Conservation (phyloP, 257 asterid species). For the Galeopsis tetrahit region DNA sequence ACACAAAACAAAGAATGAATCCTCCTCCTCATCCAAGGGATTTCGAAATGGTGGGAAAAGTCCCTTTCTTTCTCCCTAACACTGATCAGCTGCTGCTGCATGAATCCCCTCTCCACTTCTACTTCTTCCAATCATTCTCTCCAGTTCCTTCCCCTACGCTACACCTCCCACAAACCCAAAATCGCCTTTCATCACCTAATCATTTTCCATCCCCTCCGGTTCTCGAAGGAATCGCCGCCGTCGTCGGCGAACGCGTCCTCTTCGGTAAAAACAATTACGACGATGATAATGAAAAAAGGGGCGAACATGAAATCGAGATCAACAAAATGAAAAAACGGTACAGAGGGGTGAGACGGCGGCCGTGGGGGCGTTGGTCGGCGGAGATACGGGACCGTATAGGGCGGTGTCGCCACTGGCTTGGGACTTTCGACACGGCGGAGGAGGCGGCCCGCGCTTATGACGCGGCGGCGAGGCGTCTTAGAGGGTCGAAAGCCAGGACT, state of each 20-base stretch:
- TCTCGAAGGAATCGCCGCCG: constrained; percentile 88
- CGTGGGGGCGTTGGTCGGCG: constrained; percentile 95
- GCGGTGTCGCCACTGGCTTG: constrained; percentile 92
- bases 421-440: constrained; percentile 87
- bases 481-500: constrained; percentile 79
- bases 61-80: constrained; percentile 15
- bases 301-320: not conserved
- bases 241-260: constrained; percentile 77
- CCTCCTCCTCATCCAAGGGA: no score
- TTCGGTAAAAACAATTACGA: constrained; percentile 37
- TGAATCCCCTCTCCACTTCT: constrained; percentile 10
- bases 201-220: constrained; percentile 38
- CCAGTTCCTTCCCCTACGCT: constrained; percentile 21
- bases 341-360: constrained; percentile 83
- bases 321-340: constrained; percentile 44
- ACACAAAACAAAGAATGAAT: no score
- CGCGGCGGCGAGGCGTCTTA: constrained; percentile 82
- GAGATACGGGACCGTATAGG: constrained; percentile 91
- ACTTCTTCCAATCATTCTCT: constrained; percentile 27
- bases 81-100: not conserved
- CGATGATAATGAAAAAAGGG: no score
- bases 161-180: constrained; percentile 15
- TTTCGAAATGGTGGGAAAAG: constrained; percentile 27
- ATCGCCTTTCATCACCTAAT: not conserved
- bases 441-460: constrained; percentile 93